These are phyloP conservation scores for Neostapfia colusana DNA, from an alignment of 176 grass and related monocot species.

Conservation along the genomic window DNA sequence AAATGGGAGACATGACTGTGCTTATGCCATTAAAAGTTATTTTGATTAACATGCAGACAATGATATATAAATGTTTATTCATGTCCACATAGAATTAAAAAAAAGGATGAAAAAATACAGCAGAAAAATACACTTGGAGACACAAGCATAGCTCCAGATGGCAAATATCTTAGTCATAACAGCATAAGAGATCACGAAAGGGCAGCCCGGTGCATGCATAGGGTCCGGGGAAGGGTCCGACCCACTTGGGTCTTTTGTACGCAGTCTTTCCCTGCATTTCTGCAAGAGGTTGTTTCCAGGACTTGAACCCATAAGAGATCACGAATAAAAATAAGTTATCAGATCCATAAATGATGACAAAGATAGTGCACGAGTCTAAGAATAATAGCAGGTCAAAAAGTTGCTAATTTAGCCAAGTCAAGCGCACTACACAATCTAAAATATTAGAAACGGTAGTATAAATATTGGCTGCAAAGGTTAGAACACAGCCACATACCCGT, in stretches of 20 bases:
- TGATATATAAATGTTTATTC: not conserved
- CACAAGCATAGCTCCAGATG: not conserved
- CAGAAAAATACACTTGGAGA: conserved; percentile 8
- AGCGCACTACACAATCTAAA: not conserved
- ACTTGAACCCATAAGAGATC: no score
- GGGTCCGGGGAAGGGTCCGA: no score
- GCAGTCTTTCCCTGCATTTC: no score
- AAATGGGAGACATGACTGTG: not conserved
- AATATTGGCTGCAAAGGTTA: not conserved
- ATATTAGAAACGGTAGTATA: no score
- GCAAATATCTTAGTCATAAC: not conserved
- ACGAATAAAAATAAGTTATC: not conserved
- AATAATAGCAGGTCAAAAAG: not conserved
- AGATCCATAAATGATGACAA: not conserved
- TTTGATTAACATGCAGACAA: not conserved
- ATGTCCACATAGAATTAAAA: conserved; percentile 7
- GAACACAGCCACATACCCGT: conserved; percentile 61
- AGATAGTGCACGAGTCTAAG: not conserved
- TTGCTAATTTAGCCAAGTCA: conserved; percentile 9
- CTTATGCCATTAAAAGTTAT: conserved; percentile 8
- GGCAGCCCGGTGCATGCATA: no score
- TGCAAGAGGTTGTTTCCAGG: no score
- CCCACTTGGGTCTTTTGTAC: no score
- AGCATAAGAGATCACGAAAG: not conserved
- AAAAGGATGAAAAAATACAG: not conserved